Base-by-base conservation (phyloP, 768 basidiomycete species). In the Trametes villosa region DNA sequence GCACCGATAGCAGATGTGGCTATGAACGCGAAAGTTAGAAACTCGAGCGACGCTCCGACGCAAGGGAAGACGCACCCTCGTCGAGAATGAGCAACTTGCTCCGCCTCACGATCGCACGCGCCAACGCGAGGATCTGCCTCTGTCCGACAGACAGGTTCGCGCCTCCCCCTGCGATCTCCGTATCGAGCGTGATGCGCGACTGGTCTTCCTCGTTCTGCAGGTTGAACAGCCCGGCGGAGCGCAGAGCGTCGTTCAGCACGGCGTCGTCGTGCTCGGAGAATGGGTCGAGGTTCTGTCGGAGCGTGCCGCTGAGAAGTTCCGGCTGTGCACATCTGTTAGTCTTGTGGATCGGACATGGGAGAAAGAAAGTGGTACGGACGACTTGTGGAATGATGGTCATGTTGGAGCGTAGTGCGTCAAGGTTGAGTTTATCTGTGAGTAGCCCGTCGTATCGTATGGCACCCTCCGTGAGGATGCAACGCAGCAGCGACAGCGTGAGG, bases 341-440 rank as follows among this genome's bases (percentile, higher is more conserved):
- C 22, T 18, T 31, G 13, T 17, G 24, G 46, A 30, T 13, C 5
- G 46, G 20, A 41, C 47, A 47, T 42, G 24, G 66, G 11, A 60
- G 34, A 47, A 17, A 48, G 34, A 38, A 13, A 9, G 17, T n/a
- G 15, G 13, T 26, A 62, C 81, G 69, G 59, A 83, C 83, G 41
- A 76, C 70, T 66, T 86, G 85, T 3, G 85, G 85, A 40, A 86
- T 86, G 70, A 85, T 83, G 40, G 85, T 86, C 53, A 86, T 78
- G 55, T 78, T 77, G 0, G 78, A 76, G 9, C 86, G 74, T 9
- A 87, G 73, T 8, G 78, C 79, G 45, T 85, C 77, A 1, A 86
- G 71, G 68, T 86, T 86, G 68, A 86, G 68, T 1, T 70, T 65
- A 55, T 75, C 71, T 1, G 79, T 82, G 9, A 73, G 74, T 33